phyloP scores from a whole-genome alignment of 2,329 filamentous ascomycete species.

The Atkinsonella hypoxylon region DNA sequence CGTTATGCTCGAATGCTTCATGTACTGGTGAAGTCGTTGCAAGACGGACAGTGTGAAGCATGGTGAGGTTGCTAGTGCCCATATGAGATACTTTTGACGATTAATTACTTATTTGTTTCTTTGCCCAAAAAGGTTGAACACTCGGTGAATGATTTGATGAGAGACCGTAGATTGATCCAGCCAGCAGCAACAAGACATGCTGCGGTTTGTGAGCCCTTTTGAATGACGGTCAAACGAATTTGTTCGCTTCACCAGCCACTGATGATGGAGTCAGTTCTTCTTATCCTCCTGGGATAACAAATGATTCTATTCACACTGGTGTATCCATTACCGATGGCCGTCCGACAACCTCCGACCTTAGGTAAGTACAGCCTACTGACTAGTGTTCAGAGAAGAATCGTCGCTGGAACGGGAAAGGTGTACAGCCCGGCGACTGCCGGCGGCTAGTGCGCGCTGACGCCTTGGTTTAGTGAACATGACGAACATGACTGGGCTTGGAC shows the following conservation, averaged over 20 bases:
- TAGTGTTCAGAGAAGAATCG: background rate
- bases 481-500: background rate
- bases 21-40: background rate
- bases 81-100: constrained; percentile 7
- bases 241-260: too few species aligned
- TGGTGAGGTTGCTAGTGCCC: background rate
- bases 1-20: background rate
- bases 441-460: background rate
- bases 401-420: background rate
- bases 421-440: background rate
- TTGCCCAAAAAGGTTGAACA: background rate
- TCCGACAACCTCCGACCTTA: too few species aligned
- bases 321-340: too few species aligned
- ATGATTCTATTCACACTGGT: too few species aligned
- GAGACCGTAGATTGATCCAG: too few species aligned
- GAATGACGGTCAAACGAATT: too few species aligned
- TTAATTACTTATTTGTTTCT: constrained; percentile 7
- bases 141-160: background rate
- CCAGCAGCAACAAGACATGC: too few species aligned
- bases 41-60: background rate
- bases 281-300: too few species aligned
- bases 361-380: too few species aligned
- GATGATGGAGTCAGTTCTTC: too few species aligned
- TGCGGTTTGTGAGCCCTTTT: background rate
- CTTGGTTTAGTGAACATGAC: background rate